Base-by-base conservation (phyloP, 257 asterid species). In the Handroanthus guayacan region DNA sequence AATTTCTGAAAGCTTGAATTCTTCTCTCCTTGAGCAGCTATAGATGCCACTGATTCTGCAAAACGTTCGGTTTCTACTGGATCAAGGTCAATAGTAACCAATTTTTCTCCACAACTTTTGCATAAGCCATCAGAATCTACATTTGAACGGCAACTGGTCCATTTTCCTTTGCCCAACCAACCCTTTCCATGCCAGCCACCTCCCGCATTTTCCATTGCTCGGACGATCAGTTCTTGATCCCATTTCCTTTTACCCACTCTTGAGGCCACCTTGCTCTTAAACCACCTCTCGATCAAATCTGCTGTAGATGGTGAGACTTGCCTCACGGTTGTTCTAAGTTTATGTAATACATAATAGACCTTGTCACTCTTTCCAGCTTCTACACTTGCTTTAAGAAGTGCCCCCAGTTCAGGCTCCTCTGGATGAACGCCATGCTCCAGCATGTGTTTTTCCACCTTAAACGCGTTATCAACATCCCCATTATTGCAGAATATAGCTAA, bases 171-270 rank as follows among this genome's bases (percentile, higher is more conserved):
- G 71, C 98, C 96, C 83, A 93, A 80, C 97, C 96, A 93, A 56
- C 97, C 98, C 69, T 62, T 83, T 45, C 98, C 97, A 78, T 93
- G 98, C 98, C 98, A 91, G 11, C 97, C 98, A 75, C 97, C 97
- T 67, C 97, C 98, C 54, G 89, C 87, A 68, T 83, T 87, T 69
- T 68, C 84, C 62, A 85, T 87, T 1, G 89, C 97, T 58, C 63
- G 68, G 11, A 44, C 68, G 31, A 93, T 82, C 72, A 79, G 25
- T 64, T 70, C 85, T 80, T 74, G 67, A 84, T 89, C 88, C 93
- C 93, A 91, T 82, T 89, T 93, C 57, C 85, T 86, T 75, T 87
- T 89, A 45, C 98, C 98, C 64, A 91, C 88, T 68, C 82, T 81
- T 47, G 96, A 82, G 81, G 97, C 96, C 37, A 68, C 69, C 75